phyloP scores from a whole-genome alignment of 768 basidiomycete species.

The Crepidotus variabilis region DNA sequence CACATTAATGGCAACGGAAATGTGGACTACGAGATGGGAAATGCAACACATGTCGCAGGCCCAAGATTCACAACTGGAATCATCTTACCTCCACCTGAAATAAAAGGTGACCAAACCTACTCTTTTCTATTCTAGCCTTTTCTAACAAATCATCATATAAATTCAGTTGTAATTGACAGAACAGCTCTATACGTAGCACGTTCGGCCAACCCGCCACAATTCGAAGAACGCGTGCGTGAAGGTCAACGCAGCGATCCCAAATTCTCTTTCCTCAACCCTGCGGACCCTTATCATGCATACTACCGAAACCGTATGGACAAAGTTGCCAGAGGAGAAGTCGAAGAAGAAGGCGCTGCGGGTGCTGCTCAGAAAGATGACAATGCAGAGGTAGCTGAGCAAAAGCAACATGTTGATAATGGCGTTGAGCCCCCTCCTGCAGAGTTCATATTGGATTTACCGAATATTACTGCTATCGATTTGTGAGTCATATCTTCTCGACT shows the following conservation, averaged over 20 bases:
- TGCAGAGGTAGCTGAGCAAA: conserved; percentile 26
- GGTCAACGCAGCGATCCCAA: conserved; percentile 95
- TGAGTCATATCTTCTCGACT: conserved; percentile 41
- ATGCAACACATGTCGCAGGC: conserved; percentile 22
- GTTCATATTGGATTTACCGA: conserved; percentile 84
- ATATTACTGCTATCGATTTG: conserved; percentile 87
- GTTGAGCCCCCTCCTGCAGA: conserved; percentile 76
- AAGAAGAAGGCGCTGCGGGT: conserved; percentile 48
- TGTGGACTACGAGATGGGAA: conserved; percentile 38
- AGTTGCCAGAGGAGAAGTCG: conserved; percentile 69
- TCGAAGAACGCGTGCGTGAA: conserved; percentile 97
- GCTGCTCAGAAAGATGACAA: conserved; percentile 38
- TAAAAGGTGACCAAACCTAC: conserved; percentile 68
- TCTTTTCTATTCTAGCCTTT: background rate
- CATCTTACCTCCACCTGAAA: conserved; percentile 94
- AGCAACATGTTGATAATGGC: conserved; percentile 58
- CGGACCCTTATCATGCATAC: conserved; percentile 98
- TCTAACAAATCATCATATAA: conserved; percentile 9
- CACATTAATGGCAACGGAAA: conserved; percentile 39
- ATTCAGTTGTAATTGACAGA: conserved; percentile 86
- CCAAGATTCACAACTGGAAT: conserved; percentile 75
- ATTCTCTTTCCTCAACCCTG: conserved; percentile 96
- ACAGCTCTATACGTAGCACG: conserved; percentile 90
- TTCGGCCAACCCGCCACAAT: conserved; percentile 88
- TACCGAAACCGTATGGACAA: conserved; percentile 90